Base-by-base conservation (phyloP, 2,329 filamentous ascomycete species). In the Torrubiella hemipterigena region DNA sequence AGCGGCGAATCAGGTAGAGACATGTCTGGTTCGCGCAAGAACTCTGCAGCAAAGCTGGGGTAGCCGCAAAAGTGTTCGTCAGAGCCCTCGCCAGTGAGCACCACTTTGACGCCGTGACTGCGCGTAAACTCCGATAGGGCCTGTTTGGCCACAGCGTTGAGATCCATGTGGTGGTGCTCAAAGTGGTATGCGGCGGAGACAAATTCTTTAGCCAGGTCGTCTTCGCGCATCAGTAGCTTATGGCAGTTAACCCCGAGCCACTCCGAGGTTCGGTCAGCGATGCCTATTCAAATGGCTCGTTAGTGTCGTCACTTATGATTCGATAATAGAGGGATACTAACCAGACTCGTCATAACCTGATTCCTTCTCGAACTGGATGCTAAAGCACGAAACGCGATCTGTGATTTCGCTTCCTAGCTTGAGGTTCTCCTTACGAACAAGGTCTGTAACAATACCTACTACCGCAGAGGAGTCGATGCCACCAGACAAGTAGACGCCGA, bases 31-130 rank as follows among this genome's bases (percentile, higher is more conserved):
- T 71, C 68, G 9, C 58, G 54, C 3, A 74, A 51, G 31, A 58
- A 60, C 32, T 72, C 66, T 1, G 56, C 47, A 1, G 57, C 42
- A 33, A 64, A 65, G 28, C 55, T 48, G 0, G 54, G 48, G 38
- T 73, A 74, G 19, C 69, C 69, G 3, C 52, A 60, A 42, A 73
- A 73, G 30, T 63, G 55, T 49, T 73, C 69, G 37, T 73, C 69
- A 8, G 64, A 49, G 5, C 65, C 66, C 42, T 69, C 64, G 15
- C 60, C 58, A 1, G 66, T 70, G 5, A 74, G 48, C 3, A 74
- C 60, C 5, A 72, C 68, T 35, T 69, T 69, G 44, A 65, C 56
- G 7, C 66, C 67, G 8, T 56, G 47, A 23, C 62, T 50, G 10
- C 49, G 55, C 1, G 62, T 55, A 1, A 64, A 40, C 17, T 55